phyloP scores from a whole-genome alignment of 192 early-diverging fungal species.

The Backusella westeae region DNA sequence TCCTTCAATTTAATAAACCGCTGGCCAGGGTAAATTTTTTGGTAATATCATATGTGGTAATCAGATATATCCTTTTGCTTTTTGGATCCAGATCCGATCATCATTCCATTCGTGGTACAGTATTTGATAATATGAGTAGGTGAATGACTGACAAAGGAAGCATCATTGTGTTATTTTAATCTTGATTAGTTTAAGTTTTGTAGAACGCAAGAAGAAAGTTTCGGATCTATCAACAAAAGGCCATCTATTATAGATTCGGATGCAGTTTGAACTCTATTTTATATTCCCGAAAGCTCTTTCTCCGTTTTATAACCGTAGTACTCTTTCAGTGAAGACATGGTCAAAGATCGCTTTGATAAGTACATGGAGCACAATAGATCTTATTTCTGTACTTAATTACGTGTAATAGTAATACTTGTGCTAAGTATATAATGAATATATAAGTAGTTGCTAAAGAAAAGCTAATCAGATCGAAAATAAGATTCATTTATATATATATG shows the following conservation, averaged over 20 bases:
- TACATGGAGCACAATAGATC: not conserved
- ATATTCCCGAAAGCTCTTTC: not conserved
- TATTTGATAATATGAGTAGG: not conserved
- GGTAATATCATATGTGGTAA: not conserved
- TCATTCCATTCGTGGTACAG: not conserved
- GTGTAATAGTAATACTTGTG: not conserved
- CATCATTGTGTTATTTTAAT: not conserved
- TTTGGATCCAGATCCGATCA: not conserved
- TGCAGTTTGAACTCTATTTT: conserved; percentile 7
- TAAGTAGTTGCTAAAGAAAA: not conserved
- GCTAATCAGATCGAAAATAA: not conserved
- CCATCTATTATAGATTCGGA: not conserved
- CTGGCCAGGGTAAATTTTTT: not conserved
- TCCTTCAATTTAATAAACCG: not conserved
- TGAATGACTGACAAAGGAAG: not conserved
- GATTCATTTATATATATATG: not conserved
- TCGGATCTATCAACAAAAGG: not conserved
- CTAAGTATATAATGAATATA: not conserved
- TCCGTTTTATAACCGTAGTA: not conserved
- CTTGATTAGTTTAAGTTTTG: not conserved
- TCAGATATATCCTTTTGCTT: not conserved
- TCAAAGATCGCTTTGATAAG: not conserved
- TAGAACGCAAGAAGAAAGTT: not conserved
- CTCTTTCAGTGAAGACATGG: not conserved
- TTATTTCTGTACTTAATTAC: not conserved